These are phyloP conservation scores for Corylus heterophylla DNA, from an alignment of 306 rosid species.

Conservation along the genomic window DNA sequence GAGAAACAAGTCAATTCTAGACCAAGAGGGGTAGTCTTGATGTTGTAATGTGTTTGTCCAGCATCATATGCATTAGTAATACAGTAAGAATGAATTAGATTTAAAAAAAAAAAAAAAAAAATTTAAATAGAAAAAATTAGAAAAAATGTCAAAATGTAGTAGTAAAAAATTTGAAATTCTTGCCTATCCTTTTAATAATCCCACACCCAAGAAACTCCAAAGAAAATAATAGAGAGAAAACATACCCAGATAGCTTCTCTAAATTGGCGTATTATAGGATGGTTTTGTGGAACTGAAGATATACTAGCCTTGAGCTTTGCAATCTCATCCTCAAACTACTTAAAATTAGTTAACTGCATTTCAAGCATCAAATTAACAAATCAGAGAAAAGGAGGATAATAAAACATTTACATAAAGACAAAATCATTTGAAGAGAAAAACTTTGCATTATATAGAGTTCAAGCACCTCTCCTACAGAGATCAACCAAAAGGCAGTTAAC, in stretches of 20 bases:
- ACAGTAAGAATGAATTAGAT: too few relatives aligned
- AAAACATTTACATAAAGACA: background rate
- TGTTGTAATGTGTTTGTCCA: too few relatives aligned
- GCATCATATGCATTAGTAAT: too few relatives aligned
- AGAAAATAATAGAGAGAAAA: too few relatives aligned
- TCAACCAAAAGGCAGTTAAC: too few relatives aligned
- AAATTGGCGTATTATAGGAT: too few relatives aligned
- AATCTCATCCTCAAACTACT: slow-evolving; percentile 61
- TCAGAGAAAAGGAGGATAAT: background rate
- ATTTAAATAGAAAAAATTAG: background rate
- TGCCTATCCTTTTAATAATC: too few relatives aligned
- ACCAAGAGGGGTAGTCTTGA: too few relatives aligned
- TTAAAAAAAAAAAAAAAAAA: background rate
- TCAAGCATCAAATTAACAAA: slow-evolving; percentile 20
- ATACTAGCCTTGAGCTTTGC: slow-evolving; percentile 42
- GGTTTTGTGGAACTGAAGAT: background rate
- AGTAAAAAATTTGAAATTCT: background rate
- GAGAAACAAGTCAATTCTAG: too few relatives aligned
- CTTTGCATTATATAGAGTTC: slow-evolving; percentile 8
- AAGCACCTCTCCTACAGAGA: too few relatives aligned
- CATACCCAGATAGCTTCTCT: too few relatives aligned
- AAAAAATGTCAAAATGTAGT: background rate
- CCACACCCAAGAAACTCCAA: too few relatives aligned
- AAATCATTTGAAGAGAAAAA: slow-evolving; percentile 25
- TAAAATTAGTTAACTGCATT: slow-evolving; percentile 66